Conservation (phyloP, 257 asterid genomes). For the Przewalskia tangutica region DNA sequence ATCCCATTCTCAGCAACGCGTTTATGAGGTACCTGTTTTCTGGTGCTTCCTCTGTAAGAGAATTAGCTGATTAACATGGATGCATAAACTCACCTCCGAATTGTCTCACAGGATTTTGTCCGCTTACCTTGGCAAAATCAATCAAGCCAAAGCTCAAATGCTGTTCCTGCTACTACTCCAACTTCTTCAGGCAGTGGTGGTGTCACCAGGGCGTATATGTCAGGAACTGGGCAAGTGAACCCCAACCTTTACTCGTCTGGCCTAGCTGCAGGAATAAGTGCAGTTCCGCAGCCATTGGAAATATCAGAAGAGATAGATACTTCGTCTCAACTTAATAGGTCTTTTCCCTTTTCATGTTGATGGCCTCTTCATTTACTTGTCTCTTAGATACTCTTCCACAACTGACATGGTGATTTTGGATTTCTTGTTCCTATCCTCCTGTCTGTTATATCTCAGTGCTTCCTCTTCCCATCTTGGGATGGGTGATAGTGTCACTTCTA, state of each 20-base stretch:
- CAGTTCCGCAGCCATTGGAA: conserved; percentile 51
- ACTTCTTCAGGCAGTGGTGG: conserved; percentile 43
- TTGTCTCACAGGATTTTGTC: conserved; percentile 73
- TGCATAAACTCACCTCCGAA: neutral
- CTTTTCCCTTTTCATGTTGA: neutral
- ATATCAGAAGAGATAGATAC: conserved; percentile 53
- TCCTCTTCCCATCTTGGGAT: conserved; percentile 41
- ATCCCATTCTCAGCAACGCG: conserved; percentile 88
- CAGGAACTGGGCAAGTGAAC: conserved; percentile 49
- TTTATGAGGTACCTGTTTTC: conserved; percentile 63
- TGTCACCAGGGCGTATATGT: conserved; percentile 42
- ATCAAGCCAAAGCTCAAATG: conserved; percentile 62
- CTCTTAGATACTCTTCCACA: neutral
- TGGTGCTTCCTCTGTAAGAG: neutral
- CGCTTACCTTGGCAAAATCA: conserved; percentile 91
- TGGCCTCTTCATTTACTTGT: neutral
- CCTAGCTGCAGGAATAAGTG: conserved; percentile 39
- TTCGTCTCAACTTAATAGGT: conserved; percentile 63
- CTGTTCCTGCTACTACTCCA: conserved; percentile 62
- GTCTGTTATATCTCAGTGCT: conserved; percentile 32
- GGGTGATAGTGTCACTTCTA: conserved; percentile 39
- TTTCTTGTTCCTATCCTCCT: neutral
- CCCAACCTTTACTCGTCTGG: conserved; percentile 49
- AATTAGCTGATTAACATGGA: neutral
- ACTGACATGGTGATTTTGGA: neutral